phyloP scores from a whole-genome alignment of 495 filamentous ascomycete genomes.

The Podospora pseudoanserina region DNA sequence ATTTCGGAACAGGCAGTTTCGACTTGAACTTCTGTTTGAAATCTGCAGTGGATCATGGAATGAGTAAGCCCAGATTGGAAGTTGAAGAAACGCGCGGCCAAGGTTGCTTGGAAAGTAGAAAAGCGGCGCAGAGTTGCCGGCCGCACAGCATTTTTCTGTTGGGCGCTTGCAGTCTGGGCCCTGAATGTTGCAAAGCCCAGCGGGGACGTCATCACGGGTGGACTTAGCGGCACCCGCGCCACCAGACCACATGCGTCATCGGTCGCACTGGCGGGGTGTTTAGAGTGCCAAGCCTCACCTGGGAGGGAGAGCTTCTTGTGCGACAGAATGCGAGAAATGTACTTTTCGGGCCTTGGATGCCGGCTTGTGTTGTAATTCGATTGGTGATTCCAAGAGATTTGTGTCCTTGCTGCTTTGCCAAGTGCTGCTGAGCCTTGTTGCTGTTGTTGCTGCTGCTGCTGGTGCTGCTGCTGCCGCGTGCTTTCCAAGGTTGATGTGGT shows the following conservation, averaged over 20 bases:
- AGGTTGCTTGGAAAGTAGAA: not conserved
- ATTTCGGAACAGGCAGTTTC: not conserved
- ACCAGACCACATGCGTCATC: constrained; percentile 4
- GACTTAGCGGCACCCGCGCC: constrained; percentile 1
- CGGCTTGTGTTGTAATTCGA: not conserved
- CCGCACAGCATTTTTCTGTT: not conserved
- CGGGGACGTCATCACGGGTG: not conserved
- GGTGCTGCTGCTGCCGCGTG: too few relatives aligned
- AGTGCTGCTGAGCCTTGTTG: not conserved
- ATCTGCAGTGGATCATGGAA: not conserved
- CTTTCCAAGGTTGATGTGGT: too few relatives aligned
- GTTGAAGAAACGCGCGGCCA: not conserved
- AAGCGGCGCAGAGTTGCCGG: not conserved
- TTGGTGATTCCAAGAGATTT: not conserved
- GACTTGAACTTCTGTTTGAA: not conserved
- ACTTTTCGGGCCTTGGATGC: not conserved
- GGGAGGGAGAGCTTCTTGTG: not conserved
- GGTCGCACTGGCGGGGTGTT: not conserved
- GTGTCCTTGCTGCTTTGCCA: not conserved
- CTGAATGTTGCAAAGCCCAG: not conserved
- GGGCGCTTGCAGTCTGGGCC: not conserved
- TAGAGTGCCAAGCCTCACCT: not conserved
- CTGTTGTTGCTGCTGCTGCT: too few relatives aligned
- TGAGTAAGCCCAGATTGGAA: not conserved
- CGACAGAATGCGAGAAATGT: not conserved